phyloP scores from a whole-genome alignment of 257 asterid genomes.

The Craterostigma plantagineum region DNA sequence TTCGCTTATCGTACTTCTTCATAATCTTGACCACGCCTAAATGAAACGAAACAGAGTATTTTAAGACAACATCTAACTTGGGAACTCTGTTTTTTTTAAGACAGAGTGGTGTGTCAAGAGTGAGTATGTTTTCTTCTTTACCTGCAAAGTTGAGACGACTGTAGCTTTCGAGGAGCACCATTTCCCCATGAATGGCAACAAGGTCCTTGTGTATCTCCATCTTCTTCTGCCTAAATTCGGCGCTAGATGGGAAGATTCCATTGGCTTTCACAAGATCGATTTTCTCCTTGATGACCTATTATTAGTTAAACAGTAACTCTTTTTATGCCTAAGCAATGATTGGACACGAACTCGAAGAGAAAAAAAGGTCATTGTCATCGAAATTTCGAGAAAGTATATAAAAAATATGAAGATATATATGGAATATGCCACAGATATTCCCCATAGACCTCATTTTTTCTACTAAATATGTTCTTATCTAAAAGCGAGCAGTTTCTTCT shows the following conservation, averaged over 20 bases:
- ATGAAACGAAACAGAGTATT: conserved; percentile 1
- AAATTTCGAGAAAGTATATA: too few species aligned
- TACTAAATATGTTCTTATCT: conserved; percentile 7
- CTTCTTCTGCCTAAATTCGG: conserved; percentile 53
- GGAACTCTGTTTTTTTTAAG: neutral
- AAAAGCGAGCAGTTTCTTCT: too few species aligned
- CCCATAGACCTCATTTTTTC: conserved; percentile 13
- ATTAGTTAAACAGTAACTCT: neutral
- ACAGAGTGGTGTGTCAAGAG: neutral
- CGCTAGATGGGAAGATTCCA: conserved; percentile 7
- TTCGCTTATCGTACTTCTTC: conserved; percentile 88
- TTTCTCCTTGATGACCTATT: conserved; percentile 61
- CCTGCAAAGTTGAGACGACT: conserved; percentile 95
- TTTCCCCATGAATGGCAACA: conserved; percentile 82
- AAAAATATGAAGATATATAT: neutral
- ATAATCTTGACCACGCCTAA: conserved; percentile 73
- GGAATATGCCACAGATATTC: conserved; percentile 33
- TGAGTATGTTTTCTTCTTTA: conserved; percentile 10
- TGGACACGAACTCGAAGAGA: conserved; percentile 7
- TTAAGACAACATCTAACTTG: neutral
- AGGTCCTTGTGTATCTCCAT: conserved; percentile 60
- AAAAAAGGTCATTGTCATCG: neutral
- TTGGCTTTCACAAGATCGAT: conserved; percentile 43
- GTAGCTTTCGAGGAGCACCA: conserved; percentile 80
- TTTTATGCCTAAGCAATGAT: neutral